phyloP scores from a whole-genome alignment of 768 basidiomycete genomes.

The Tulasnella sp. region DNA sequence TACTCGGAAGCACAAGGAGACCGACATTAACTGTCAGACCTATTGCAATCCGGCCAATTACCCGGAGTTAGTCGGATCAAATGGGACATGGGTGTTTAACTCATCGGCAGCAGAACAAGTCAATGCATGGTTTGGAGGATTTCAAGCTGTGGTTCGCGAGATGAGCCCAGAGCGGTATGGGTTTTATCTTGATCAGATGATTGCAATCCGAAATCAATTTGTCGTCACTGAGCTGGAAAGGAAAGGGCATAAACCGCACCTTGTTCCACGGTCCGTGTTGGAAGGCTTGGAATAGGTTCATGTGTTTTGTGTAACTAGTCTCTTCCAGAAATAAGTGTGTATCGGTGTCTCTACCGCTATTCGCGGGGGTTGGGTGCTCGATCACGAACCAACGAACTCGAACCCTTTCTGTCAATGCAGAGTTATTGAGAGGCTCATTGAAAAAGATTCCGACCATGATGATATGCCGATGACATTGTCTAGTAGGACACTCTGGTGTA shows the following conservation, averaged over 20 bases:
- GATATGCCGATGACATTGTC: too few species aligned
- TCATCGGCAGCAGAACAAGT: slow-evolving; percentile 11
- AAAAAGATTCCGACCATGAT: too few species aligned
- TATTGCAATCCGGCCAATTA: not conserved
- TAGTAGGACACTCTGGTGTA: too few species aligned
- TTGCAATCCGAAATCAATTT: slow-evolving; percentile 28
- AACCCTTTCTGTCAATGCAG: too few species aligned
- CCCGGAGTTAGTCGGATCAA: not conserved
- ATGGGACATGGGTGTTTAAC: slow-evolving; percentile 6
- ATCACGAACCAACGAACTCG: too few species aligned
- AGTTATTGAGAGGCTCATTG: too few species aligned
- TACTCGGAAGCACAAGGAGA: not conserved
- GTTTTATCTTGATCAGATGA: slow-evolving; percentile 38
- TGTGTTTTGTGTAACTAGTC: too few species aligned
- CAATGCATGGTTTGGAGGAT: slow-evolving; percentile 13
- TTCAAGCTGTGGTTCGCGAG: slow-evolving; percentile 31
- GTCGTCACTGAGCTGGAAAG: slow-evolving; percentile 1
- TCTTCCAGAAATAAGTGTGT: too few species aligned
- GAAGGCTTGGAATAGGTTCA: too few species aligned
- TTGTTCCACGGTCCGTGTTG: not conserved
- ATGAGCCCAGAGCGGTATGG: slow-evolving; percentile 32
- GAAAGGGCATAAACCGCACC: not conserved
- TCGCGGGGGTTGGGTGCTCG: too few species aligned
- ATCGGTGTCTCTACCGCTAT: too few species aligned
- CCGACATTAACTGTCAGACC: not conserved